Evolutionary conservation across 1,139 yeast species (phyloP), one percentile per base, ranked within the genome.

Genomic region (Diutina pseudorugosa): DNA sequence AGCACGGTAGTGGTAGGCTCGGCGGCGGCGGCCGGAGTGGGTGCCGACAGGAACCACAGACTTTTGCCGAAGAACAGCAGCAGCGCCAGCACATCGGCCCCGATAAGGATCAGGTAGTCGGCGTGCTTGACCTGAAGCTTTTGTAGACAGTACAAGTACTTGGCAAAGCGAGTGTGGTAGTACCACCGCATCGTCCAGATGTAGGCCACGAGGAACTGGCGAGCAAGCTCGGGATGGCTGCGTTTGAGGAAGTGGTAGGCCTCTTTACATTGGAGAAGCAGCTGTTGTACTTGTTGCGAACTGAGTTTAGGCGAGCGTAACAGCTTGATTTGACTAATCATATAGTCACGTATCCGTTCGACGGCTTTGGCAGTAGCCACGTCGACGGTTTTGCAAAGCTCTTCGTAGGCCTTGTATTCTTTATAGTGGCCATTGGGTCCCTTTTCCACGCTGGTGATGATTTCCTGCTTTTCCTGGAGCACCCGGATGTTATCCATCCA

Each of bases 131-230:
- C 60, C 52, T 74, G 78, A 55, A 86, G 66, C 56, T 82, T 81
- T 56, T 88, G 87, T 54, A 93, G 69, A 1, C 95, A 83, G 58
- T 85, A 79, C 52, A 85, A 69, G 65, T 91, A 93, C 59, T 93
- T 82, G 23, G 85, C 82, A 63, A 93, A 91, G 58, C 86, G 79
- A 53, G 85, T 77, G 55, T 76, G 75, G 64, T 93, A 93, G 68
- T 93, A 93, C 98, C 98, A 93, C 60, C 79, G 75, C 89, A 91
- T 90, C 1, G 98, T 91, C 61, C 81, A 83, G 12, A 83, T 70
- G 63, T 93, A 93, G 0, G 97, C 98, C 59, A 79, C 76, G 55
- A 82, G 77, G 48, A 93, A 73, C 59, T 89, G 95, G n/a, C 70
- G 63, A 0, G 95, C 91, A 53, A 93, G 68, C n/a, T 80, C 75